A percentile compares a stretch with the other conserved stretches of the same genome.
Evolutionary conservation across 2,329 filamentous ascomycete species (phyloP).

Genomic region (Aureobasidium sp.): DNA sequence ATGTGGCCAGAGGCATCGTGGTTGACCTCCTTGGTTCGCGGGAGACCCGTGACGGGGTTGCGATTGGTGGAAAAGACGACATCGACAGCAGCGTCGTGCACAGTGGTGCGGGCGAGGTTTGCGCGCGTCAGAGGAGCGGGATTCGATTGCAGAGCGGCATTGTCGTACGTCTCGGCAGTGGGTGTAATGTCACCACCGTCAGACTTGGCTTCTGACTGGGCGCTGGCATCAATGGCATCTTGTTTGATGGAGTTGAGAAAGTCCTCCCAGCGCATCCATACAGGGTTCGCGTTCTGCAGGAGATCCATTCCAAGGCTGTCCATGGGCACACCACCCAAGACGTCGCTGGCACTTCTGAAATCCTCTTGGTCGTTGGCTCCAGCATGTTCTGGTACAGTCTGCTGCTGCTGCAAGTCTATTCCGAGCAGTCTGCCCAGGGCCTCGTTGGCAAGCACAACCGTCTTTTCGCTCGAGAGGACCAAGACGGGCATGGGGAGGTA

Average conservation of each 20-base stretch:
- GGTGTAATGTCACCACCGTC: slow-evolving; percentile 17
- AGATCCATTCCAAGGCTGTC: slow-evolving; percentile 66
- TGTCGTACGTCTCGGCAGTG: slow-evolving; percentile 7
- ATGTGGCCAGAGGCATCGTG: slow-evolving; percentile 27
- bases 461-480: slow-evolving; percentile 60
- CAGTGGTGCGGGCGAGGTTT: slow-evolving; percentile 29
- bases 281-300: slow-evolving; percentile 54
- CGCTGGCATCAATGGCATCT: slow-evolving; percentile 26
- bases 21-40: slow-evolving; percentile 18
- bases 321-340: slow-evolving; percentile 56
- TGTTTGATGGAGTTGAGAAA: slow-evolving; percentile 38
- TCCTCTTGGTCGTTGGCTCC: slow-evolving; percentile 24
- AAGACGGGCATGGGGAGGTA: slow-evolving; percentile 66
- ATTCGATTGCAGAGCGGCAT: background rate
- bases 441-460: slow-evolving; percentile 65
- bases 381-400: slow-evolving; percentile 20
- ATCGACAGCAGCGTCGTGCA: slow-evolving; percentile 57
- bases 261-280: slow-evolving; percentile 45
- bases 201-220: background rate
- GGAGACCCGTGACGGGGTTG: slow-evolving; percentile 30
- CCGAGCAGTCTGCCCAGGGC: slow-evolving; percentile 64
- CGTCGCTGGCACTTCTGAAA: slow-evolving; percentile 44
- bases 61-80: slow-evolving; percentile 54
- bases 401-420: slow-evolving; percentile 39
- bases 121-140: slow-evolving; percentile 13